Conservation (phyloP, 2,329 filamentous ascomycete genomes). For the Sporothrix globosa region DNA sequence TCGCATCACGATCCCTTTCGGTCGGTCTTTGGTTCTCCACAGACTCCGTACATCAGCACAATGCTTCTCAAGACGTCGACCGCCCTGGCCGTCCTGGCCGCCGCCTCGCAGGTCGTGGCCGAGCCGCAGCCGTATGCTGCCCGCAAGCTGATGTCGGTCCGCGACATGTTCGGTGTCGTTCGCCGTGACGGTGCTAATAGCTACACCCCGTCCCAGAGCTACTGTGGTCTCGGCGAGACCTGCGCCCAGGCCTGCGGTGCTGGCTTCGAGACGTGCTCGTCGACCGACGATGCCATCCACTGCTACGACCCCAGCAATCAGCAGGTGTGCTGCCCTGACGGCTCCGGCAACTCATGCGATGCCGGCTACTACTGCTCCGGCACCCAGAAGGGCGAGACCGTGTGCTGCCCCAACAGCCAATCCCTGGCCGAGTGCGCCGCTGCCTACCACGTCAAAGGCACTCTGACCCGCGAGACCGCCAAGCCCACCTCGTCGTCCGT, state of each 20-base stretch:
- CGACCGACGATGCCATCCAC: conserved; percentile 55
- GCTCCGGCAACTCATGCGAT: conserved; percentile 63
- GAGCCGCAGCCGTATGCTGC: conserved; percentile 43
- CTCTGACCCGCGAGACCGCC: conserved; percentile 52
- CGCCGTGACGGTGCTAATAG: conserved; percentile 50
- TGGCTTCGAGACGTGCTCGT: conserved; percentile 54
- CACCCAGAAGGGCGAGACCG: conserved; percentile 57
- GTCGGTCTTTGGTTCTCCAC: neutral
- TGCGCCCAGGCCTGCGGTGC: conserved; percentile 61
- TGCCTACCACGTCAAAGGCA: conserved; percentile 53
- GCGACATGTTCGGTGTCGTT: conserved; percentile 48
- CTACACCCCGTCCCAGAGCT: conserved; percentile 54
- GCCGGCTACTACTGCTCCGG: conserved; percentile 61
- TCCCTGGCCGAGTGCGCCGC: conserved; percentile 59
- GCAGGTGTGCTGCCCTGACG: conserved; percentile 62
- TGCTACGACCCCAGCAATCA: conserved; percentile 59
- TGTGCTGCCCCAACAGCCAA: conserved; percentile 64
- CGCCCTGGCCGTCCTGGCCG: conserved; percentile 51
- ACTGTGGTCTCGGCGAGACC: conserved; percentile 55
- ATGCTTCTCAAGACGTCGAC: conserved; percentile 52
- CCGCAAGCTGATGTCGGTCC: conserved; percentile 45
- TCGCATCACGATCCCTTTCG: neutral
- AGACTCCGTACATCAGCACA: conserved; percentile 37
- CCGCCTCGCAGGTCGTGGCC: conserved; percentile 42
- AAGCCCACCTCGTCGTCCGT: conserved; percentile 43